Base-by-base conservation (phyloP, 2,329 filamentous ascomycete species). In the Colletotrichum eleusines region DNA sequence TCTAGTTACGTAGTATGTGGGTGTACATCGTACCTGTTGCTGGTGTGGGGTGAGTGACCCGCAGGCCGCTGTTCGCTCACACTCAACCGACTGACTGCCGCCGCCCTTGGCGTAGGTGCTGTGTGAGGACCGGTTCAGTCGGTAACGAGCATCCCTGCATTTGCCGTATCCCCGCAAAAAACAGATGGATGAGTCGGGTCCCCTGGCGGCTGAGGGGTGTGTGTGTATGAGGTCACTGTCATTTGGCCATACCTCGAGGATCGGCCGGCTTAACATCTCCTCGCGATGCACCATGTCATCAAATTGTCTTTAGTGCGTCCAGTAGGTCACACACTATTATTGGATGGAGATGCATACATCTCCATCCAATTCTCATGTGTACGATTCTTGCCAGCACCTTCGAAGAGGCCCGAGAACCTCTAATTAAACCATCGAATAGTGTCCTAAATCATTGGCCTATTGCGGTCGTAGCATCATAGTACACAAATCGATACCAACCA, bases 1-100 rank as follows among this genome's bases (percentile, higher is more conserved):
- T n/a, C n/a, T n/a, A n/a, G n/a, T n/a, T n/a, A n/a, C n/a, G 18
- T 40, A 40, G 20, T 46, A 9, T 51, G 48, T 28, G 31, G n/a
- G 12, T 55, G 20, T 35, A 28, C 48, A 8, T 20, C 6, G 26
- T 54, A 20, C 18, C 28, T 35, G 28, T 54, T 54, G 40, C 66
- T 68, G 18, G 51, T 64, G 66, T 64, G 66, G 66, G 54, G 42
- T 16, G 68, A 58, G 48, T 53, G 68, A 63, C 68, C 63, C 68
- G 57, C 63, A 66, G 54, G 61, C 66, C 61, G 61, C 66, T 69
- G 33, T 66, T 61, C 55, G 35, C 48, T 38, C 31, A n/a, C n/a
- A n/a, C n/a, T n/a, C n/a, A n/a, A n/a, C n/a, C n/a, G n/a, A n/a
- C n/a, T n/a, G n/a, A n/a, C n/a, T n/a, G n/a, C n/a, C n/a, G n/a